Base-by-base conservation (phyloP, 805 yeast genomes). In the Kuraishia cidri region DNA sequence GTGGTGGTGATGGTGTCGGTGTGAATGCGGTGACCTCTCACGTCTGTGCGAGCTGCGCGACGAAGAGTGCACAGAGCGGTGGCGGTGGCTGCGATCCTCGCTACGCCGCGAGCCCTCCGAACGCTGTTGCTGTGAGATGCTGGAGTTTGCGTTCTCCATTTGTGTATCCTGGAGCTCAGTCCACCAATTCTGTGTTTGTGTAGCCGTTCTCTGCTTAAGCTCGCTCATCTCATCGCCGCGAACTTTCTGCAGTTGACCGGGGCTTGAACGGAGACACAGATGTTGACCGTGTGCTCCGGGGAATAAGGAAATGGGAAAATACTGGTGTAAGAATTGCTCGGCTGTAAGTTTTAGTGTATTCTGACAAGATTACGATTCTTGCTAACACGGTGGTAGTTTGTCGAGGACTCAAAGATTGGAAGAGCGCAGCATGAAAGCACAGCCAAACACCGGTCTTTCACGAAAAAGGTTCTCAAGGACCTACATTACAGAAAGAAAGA, bases 311-410 rank as follows among this genome's bases (percentile, higher is more conserved):
- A 54, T 55, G 58, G 52, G 48, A 7, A 50, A 40, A 29, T 54
- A 52, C 29, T 57, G 63, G 64, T 58, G 64, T 37, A 55, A 57
- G 33, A 43, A 50, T 4, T 63, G 69, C 38, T 48, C 51, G 16
- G 39, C 42, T 12, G 66, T 62, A 37, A 33, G 60, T 46, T 11
- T 29, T 7, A 12, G 5, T n/a, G 7, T 18, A 13, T 22, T 6
- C 7, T 15, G 8, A 26, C 11, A 14, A 6, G 19, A 6, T 16
- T 7, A 5, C 17, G 29, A 15, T 6, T 8, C 7, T 19, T 7
- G 9, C 28, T 21, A 20, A 8, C 7, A 14, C 12, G 10, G 23
- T 10, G 12, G 5, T 13, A 32, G 30, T 32, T 32, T 28, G 31
- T 32, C 15, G 31, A 27, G 15, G 35, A 32, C 24, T 22, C 30